phyloP scores from a whole-genome alignment of 2,329 filamentous ascomycete genomes.

The Fusarium buharicum region DNA sequence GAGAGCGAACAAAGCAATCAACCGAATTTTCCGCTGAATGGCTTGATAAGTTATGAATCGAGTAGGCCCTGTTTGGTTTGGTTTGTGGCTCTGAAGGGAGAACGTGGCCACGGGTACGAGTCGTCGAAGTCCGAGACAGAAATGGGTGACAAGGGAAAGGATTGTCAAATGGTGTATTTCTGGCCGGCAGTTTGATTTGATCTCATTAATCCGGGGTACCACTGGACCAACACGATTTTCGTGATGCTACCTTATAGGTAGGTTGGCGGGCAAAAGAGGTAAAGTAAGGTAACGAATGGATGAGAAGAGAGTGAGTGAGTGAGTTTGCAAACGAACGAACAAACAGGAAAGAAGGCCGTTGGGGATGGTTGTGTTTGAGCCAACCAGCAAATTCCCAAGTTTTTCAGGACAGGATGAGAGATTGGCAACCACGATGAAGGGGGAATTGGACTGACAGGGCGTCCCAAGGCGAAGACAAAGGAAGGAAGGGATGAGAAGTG shows the following conservation, averaged over 20 bases:
- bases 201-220: conserved; percentile 35
- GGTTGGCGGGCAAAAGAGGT: background rate
- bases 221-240: conserved; percentile 23
- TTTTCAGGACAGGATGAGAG: conserved; percentile 39
- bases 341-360: conserved; percentile 27
- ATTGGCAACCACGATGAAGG: conserved; percentile 45
- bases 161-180: conserved; percentile 24
- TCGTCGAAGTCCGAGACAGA: conserved; percentile 14
- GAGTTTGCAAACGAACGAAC: conserved; percentile 27
- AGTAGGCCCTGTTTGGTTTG: conserved; percentile 21
- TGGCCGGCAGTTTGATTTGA: conserved; percentile 39
- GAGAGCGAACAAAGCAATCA: conserved; percentile 38
- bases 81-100: conserved; percentile 43
- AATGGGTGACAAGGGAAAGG: conserved; percentile 5
- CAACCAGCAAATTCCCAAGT: conserved; percentile 32
- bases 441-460: conserved; percentile 43
- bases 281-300: conserved; percentile 25
- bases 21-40: conserved; percentile 28
- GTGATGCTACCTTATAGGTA: conserved; percentile 20
- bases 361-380: conserved; percentile 29
- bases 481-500: conserved; percentile 38
- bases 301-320: conserved; percentile 22
- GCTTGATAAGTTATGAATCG: conserved; percentile 26
- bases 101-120: conserved; percentile 19
- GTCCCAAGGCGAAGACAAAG: conserved; percentile 29